Conservation (phyloP, 2,329 filamentous ascomycete species). For the Allantophomopsis cytisporea region DNA sequence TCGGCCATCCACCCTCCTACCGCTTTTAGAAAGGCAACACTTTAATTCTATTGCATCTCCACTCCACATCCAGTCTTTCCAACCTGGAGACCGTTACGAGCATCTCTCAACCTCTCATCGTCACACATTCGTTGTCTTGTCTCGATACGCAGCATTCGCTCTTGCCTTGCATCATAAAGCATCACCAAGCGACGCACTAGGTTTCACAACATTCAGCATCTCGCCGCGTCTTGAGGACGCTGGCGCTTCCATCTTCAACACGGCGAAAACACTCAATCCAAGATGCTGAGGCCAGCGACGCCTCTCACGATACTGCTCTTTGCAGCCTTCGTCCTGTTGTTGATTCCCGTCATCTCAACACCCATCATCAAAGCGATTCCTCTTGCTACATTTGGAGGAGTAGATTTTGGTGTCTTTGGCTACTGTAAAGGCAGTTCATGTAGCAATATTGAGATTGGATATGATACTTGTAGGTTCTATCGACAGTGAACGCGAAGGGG, state of each 20-base stretch:
- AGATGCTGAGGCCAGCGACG: constrained; percentile 75
- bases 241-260: constrained; percentile 17
- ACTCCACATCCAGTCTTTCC: too few species aligned
- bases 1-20: too few species aligned
- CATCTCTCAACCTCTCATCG: too few species aligned
- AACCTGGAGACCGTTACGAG: too few species aligned
- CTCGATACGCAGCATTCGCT: too few species aligned
- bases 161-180: too few species aligned
- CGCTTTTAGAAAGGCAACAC: too few species aligned
- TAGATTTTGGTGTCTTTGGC: constrained; percentile 86
- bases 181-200: too few species aligned
- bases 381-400: constrained; percentile 61
- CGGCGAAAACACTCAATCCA: constrained; percentile 8
- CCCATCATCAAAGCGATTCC: constrained; percentile 80
- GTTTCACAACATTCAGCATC: not conserved
- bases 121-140: too few species aligned
- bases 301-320: constrained; percentile 79
- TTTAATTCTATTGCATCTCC: too few species aligned
- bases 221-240: constrained; percentile 31
- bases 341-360: constrained; percentile 81
- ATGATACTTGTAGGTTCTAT: constrained; percentile 57
- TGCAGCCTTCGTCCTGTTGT: constrained; percentile 69
- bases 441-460: constrained; percentile 67
- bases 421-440: constrained; percentile 60
- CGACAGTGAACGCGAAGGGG: not conserved